Evolutionary conservation across 179 eudicot species (phyloP), one percentile per base, ranked within the genome.

Genomic region (Pouteria campechiana): DNA sequence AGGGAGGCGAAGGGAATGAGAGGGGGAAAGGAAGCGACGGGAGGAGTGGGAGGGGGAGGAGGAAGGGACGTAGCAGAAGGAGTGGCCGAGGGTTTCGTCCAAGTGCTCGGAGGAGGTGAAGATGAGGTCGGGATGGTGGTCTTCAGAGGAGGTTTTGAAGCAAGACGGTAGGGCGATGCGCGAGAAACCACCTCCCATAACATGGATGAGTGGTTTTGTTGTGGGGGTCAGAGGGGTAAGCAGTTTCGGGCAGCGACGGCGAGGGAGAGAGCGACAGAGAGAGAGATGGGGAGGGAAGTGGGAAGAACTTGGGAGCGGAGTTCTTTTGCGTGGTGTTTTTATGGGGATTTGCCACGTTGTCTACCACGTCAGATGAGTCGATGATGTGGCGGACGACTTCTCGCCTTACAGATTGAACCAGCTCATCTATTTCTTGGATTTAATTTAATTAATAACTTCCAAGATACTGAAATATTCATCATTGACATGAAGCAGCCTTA

Each of bases 31-130:
- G 22, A 82, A 79, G 17, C 90, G 92, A 62, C 79, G 93, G 50
- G 98, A 90, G 50, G 98, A 90, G n/a, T 67, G 63, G 3, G 95
- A 60, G 0, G 98, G 98, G 10, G 75, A 64, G 4, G 98, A 90
- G 5, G 95, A 74, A 0, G 84, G 90, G 16, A 82, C 87, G 77
- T 90, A 90, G 38, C 96, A 79, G 47, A 90, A 90, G 33, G 98
- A 90, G 52, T 90, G 98, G 4, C 98, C 98, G 46, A 90, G 77
- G 76, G 96, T 75, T 69, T 86, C 98, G 59, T 89, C 93, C 0
- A 76, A 50, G 1, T 72, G 74, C 17, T 72, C 76, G 3, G 58
- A 55, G 4, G 75, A 32, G 4, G 66, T 13, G 62, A 76, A 76
- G 33, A 73, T 50, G 24, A 46, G 52, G 27, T 70, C 68, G 48